Conservation (phyloP, 441 rosid species). For the Euphorbia corollata region DNA sequence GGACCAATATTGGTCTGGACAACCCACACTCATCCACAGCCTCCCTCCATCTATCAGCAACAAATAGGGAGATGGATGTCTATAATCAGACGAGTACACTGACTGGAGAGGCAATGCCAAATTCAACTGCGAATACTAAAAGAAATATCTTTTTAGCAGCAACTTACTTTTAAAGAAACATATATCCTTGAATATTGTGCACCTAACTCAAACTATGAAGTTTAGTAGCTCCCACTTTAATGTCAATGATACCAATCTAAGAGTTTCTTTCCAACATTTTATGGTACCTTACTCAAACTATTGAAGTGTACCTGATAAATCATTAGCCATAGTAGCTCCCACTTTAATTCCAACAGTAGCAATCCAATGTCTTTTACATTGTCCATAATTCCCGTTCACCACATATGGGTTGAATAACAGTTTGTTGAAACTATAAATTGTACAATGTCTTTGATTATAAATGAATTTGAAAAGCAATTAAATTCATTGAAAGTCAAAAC, state of each 20-base stretch:
- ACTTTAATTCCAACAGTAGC: neutral
- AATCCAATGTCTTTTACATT: neutral
- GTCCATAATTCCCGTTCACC: neutral
- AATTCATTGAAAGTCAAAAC: neutral
- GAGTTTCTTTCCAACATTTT: neutral
- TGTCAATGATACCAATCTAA: neutral
- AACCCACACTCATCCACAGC: neutral
- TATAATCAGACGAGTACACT: neutral
- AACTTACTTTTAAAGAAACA: neutral
- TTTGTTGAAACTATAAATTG: neutral
- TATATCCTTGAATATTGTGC: neutral
- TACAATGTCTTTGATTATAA: neutral
- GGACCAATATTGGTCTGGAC: neutral
- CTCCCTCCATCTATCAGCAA: neutral
- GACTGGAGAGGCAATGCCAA: neutral
- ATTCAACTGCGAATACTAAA: neutral
- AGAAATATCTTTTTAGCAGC: neutral
- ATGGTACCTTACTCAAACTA: neutral
- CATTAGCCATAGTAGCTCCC: neutral
- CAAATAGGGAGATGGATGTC: constrained; percentile 1
- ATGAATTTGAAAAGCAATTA: neutral
- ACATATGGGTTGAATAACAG: neutral
- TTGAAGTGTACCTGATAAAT: neutral
- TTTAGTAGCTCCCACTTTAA: neutral
- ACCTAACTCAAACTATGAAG: neutral